These are phyloP conservation scores for Quercus berberidifolia DNA, from an alignment of 306 rosid species.

Conservation along the genomic window DNA sequence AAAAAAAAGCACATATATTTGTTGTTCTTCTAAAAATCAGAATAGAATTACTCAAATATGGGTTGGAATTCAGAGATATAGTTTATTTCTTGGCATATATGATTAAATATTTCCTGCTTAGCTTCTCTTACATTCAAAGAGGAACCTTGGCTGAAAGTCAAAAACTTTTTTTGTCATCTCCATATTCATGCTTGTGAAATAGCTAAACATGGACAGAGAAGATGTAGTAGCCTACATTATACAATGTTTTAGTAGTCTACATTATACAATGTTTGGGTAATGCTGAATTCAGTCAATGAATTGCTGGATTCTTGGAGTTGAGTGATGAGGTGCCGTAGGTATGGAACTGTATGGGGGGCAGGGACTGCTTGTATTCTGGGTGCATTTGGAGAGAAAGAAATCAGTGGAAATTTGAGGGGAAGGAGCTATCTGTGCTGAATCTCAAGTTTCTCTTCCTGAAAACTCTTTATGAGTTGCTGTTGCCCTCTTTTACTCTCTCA, in stretches of 20 bases:
- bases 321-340: too few species aligned
- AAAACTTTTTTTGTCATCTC: background rate
- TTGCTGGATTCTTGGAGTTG: too few species aligned
- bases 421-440: too few species aligned
- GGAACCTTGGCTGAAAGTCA: background rate
- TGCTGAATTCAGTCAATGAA: too few species aligned
- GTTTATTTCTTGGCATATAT: background rate
- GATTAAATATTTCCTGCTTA: background rate
- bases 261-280: too few species aligned
- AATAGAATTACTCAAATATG: background rate
- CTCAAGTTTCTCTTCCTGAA: too few species aligned
- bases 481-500: too few species aligned
- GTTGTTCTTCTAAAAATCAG: background rate
- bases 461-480: too few species aligned
- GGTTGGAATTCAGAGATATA: background rate
- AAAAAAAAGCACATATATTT: background rate
- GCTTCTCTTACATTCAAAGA: background rate
- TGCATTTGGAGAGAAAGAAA: too few species aligned
- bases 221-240: background rate
- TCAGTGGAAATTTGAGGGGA: too few species aligned
- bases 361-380: too few species aligned
- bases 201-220: background rate
- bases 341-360: too few species aligned
- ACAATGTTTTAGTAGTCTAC: background rate
- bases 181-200: background rate